Conservation (phyloP, 768 basidiomycete species). For the Lentinula sp. region DNA sequence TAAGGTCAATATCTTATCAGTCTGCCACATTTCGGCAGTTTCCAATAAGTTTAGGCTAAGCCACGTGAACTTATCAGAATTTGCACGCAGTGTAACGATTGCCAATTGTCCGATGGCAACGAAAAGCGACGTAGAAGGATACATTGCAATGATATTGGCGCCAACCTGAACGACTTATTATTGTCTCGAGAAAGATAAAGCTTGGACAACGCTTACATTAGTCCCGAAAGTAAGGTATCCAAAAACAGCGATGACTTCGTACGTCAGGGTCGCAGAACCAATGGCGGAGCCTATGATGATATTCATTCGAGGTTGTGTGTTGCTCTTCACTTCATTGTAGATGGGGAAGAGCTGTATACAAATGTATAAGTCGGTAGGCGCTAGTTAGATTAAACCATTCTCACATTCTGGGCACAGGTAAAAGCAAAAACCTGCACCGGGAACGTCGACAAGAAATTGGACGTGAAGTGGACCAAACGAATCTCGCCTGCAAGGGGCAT, state of each 20-base stretch:
- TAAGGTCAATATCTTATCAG: no score
- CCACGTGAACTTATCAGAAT: no score
- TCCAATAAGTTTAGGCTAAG: no score
- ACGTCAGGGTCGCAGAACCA: conserved; percentile 75
- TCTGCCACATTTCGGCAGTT: no score
- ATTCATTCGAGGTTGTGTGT: conserved; percentile 82
- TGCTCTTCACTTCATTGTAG: conserved; percentile 83
- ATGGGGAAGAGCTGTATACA: conserved; percentile 76
- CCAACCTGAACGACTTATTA: conserved; percentile 51
- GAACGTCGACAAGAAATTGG: conserved; percentile 77
- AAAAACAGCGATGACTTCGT: conserved; percentile 83
- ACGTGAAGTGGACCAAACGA: conserved; percentile 65
- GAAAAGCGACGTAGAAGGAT: conserved; percentile 83
- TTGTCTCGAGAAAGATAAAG: not conserved
- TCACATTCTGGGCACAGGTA: conserved; percentile 90
- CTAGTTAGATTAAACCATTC: conserved; percentile 15
- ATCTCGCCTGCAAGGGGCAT: conserved; percentile 63
- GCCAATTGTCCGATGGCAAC: conserved; percentile 92
- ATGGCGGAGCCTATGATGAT: conserved; percentile 83
- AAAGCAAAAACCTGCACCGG: conserved; percentile 93
- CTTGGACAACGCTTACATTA: conserved; percentile 39
- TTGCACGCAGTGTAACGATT: conserved; percentile 84
- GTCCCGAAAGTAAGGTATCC: conserved; percentile 94
- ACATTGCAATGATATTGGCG: conserved; percentile 93
- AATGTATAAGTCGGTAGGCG: not conserved